These are phyloP conservation scores for Kazachstania africana DNA, from an alignment of 805 yeast species.

Conservation along the genomic window DNA sequence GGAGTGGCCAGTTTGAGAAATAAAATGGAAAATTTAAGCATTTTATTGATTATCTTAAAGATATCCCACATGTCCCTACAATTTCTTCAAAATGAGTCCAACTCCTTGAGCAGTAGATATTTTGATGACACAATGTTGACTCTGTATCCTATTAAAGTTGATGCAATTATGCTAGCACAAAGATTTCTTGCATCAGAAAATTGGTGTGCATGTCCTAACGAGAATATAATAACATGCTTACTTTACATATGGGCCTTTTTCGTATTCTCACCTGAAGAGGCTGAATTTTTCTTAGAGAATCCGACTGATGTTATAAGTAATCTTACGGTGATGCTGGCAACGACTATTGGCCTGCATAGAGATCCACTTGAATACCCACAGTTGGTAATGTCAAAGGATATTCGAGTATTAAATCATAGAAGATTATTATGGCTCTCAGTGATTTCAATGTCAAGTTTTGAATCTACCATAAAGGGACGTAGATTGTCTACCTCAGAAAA, in stretches of 20 bases:
- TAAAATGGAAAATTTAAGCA: conserved; percentile 18
- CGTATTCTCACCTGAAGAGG: conserved; percentile 25
- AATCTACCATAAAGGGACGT: conserved; percentile 21
- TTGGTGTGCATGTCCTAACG: conserved; percentile 22
- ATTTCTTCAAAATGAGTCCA: conserved; percentile 6
- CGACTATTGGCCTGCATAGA: conserved; percentile 23
- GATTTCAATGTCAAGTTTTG: conserved; percentile 13
- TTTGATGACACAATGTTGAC: conserved; percentile 10
- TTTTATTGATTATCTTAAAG: conserved; percentile 17
- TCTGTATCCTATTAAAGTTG: conserved; percentile 16
- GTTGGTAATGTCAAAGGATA: conserved; percentile 5
- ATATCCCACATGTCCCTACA: conserved; percentile 18
- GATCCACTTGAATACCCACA: conserved; percentile 21
- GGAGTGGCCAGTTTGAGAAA: conserved; percentile 17
- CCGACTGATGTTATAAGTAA: conserved; percentile 24
- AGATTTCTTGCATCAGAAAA: conserved; percentile 19
- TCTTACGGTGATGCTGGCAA: conserved; percentile 17
- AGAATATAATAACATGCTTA: conserved; percentile 19
- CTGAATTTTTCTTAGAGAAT: conserved; percentile 22
- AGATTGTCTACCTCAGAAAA: conserved; percentile 3
- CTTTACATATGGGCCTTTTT: conserved; percentile 25
- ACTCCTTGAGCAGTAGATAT: conserved; percentile 2
- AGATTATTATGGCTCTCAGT: conserved; percentile 22
- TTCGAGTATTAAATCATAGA: conserved; percentile 17
- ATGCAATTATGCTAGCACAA: conserved; percentile 14